phyloP scores from a whole-genome alignment of 1,284 basidiomycete species.

The Melanopsichium pennsylvanicum region DNA sequence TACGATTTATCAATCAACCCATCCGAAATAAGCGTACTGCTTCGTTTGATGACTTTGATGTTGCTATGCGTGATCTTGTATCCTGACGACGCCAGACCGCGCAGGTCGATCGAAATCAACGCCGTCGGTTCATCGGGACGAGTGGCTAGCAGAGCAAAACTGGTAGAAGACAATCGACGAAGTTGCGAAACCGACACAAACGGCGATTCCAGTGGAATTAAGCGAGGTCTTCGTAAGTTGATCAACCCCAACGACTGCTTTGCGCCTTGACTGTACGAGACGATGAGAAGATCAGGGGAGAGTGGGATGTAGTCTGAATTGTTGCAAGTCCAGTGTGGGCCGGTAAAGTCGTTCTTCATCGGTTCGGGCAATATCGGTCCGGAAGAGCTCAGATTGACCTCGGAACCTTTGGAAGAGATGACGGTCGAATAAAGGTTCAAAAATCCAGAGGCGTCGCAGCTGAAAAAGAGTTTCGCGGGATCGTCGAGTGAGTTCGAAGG shows the following conservation, averaged over 20 bases:
- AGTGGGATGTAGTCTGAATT: slow-evolving; percentile 43
- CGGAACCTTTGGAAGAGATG: slow-evolving; percentile 2
- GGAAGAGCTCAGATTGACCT: background rate
- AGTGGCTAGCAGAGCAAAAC: slow-evolving; percentile 37
- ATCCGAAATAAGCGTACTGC: slow-evolving; percentile 30
- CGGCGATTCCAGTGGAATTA: slow-evolving; percentile 30
- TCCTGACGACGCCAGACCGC: slow-evolving; percentile 12
- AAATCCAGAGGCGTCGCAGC: slow-evolving; percentile 75
- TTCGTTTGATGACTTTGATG: slow-evolving; percentile 41
- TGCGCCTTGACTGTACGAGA: slow-evolving; percentile 28
- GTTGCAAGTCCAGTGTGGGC: slow-evolving; percentile 72
- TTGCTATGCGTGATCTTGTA: slow-evolving; percentile 12
- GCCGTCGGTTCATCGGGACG: slow-evolving; percentile 30
- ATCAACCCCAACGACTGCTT: slow-evolving; percentile 33
- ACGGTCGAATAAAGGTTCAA: slow-evolving; percentile 73
- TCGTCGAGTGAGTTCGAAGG: slow-evolving; percentile 48
- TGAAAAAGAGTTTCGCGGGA: slow-evolving; percentile 73
- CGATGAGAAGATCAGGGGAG: slow-evolving; percentile 36
- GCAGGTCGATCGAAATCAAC: slow-evolving; percentile 36
- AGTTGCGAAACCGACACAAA: slow-evolving; percentile 40
- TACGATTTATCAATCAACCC: slow-evolving; percentile 32
- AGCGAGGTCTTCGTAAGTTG: slow-evolving; percentile 33
- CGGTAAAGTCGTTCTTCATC: slow-evolving; percentile 72
- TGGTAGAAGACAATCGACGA: slow-evolving; percentile 20
- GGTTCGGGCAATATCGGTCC: slow-evolving; percentile 68